Evolutionary conservation across 1,284 basidiomycete genomes (phyloP).

Genomic region (Vanrija humicola): DNA sequence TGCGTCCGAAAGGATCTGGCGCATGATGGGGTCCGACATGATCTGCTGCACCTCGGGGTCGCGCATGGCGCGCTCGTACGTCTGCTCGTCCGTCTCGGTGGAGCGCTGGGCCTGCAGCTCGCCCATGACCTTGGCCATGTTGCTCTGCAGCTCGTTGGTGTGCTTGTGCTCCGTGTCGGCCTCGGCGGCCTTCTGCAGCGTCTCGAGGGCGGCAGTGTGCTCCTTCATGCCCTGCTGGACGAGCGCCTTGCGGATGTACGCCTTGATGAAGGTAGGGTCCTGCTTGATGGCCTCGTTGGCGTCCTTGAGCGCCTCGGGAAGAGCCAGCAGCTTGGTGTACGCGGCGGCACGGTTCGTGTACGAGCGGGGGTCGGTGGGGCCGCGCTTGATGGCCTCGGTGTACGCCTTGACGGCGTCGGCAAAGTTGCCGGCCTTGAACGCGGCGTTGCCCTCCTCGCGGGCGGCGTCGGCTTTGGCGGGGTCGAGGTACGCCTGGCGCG

Average conservation of each 20-base stretch:
- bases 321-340: slow-evolving; percentile 89
- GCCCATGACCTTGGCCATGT: slow-evolving; percentile 73
- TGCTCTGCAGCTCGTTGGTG: slow-evolving; percentile 70
- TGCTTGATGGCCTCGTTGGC: slow-evolving; percentile 88
- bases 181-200: slow-evolving; percentile 66
- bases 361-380: slow-evolving; percentile 81
- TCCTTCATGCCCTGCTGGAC: slow-evolving; percentile 90
- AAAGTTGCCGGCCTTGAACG: slow-evolving; percentile 90
- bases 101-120: slow-evolving; percentile 78
- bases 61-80: slow-evolving; percentile 87
- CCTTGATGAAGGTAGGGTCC: slow-evolving; percentile 89
- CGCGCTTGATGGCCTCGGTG: slow-evolving; percentile 93
- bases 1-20: slow-evolving; percentile 90
- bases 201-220: slow-evolving; percentile 78
- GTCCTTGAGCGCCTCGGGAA: slow-evolving; percentile 96
- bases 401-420: slow-evolving; percentile 89
- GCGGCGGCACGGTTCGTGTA: slow-evolving; percentile 98
- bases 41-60: slow-evolving; percentile 87
- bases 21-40: slow-evolving; percentile 62
- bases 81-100: slow-evolving; percentile 87
- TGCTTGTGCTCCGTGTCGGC: slow-evolving; percentile 74
- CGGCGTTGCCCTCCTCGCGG: slow-evolving; percentile 84
- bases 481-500: slow-evolving; percentile 81
- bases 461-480: slow-evolving; percentile 78
- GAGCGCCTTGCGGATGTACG: slow-evolving; percentile 88